These are phyloP conservation scores for Phoma herbarum DNA, from an alignment of 2,329 filamentous ascomycete genomes.

Conservation along the genomic window DNA sequence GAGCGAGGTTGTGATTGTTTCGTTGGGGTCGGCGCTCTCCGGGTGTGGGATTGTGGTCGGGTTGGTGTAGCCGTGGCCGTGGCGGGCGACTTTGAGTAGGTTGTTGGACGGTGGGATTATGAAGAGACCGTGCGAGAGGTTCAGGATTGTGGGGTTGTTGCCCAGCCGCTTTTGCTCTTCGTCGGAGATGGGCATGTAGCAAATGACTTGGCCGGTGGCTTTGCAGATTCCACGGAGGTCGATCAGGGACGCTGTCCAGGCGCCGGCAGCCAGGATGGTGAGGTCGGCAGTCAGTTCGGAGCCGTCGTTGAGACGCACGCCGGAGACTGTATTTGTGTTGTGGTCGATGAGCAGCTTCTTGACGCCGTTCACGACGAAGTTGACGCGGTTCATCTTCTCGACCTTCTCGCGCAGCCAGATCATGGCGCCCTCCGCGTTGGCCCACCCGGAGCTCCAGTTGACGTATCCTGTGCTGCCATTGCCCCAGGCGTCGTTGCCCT, in stretches of 20 bases:
- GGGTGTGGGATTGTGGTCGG: slow-evolving; percentile 58
- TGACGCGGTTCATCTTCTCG: slow-evolving; percentile 62
- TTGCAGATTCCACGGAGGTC: slow-evolving; percentile 79
- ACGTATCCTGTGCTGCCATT: slow-evolving; percentile 73
- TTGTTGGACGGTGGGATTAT: slow-evolving; percentile 70
- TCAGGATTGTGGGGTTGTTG: slow-evolving; percentile 75
- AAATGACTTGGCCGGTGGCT: slow-evolving; percentile 83
- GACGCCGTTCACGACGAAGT: slow-evolving; percentile 61
- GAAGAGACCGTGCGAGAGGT: slow-evolving; percentile 76
- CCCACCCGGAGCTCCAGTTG: slow-evolving; percentile 81
- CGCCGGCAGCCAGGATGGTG: slow-evolving; percentile 82
- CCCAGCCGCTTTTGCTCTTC: slow-evolving; percentile 73
- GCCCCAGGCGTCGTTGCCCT: slow-evolving; percentile 49
- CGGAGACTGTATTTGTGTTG: slow-evolving; percentile 57
- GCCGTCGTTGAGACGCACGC: slow-evolving; percentile 65
- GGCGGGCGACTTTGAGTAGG: slow-evolving; percentile 60
- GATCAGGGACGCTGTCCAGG: slow-evolving; percentile 82
- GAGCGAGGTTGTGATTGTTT: slow-evolving; percentile 57
- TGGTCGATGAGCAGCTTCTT: slow-evolving; percentile 53
- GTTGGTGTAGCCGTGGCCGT: slow-evolving; percentile 61
- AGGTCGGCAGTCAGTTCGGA: slow-evolving; percentile 70
- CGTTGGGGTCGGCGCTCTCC: slow-evolving; percentile 47
- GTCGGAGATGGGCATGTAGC: slow-evolving; percentile 77
- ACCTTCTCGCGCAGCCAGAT: slow-evolving; percentile 67
- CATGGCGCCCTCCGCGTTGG: slow-evolving; percentile 77